Evolutionary conservation across 1,284 basidiomycete species (phyloP), one percentile per base, ranked within the genome.

Genomic region (Peniophora sp.): DNA sequence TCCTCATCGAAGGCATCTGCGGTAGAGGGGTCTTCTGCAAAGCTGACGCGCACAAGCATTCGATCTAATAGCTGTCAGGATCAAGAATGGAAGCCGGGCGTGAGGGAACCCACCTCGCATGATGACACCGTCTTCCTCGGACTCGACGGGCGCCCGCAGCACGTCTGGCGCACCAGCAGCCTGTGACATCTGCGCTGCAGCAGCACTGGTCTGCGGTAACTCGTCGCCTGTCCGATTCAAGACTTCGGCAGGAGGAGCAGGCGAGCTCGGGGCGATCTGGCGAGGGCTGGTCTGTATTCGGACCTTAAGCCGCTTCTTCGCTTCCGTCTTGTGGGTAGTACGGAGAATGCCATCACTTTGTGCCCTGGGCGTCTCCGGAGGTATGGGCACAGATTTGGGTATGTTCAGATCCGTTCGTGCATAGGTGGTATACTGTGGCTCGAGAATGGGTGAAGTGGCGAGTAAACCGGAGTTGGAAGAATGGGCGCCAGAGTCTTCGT

Each of bases 31-130:
- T 68, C 67, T 49, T 76, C 76, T 3, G 80, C 79, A 59, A 84
- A 80, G 45, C 76, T 79, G 9, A 85, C 73, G 54, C 88, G 78
- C 43, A 94, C 82, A 12, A 92, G 75, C 88, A 94, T 93, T 56
- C 91, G 76, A 64, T 93, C 91, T 88, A 65, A 52, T 52, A 47
- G 54, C 55, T 3, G n/a, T 39, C 9, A 34, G 42, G 15, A 12
- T 12, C 14, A 14, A 23, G 22, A 34, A 3, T 18, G 15, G 11
- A n/a, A 46, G 36, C 23, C 10, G 24, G 48, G 22, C n/a, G 45
- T 46, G 8, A n/a, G 17, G 36, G 15, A 6, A 48, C 62, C 50
- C 58, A 86, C 86, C 87, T 77, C 83, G 69, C 67, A 88, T 71
- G 11, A 81, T 63, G n/a, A 78, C 64, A 36, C 79, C 74, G 17